phyloP scores from a whole-genome alignment of 192 early-diverging fungal genomes.

The Rhizoclosmatium globosum region DNA sequence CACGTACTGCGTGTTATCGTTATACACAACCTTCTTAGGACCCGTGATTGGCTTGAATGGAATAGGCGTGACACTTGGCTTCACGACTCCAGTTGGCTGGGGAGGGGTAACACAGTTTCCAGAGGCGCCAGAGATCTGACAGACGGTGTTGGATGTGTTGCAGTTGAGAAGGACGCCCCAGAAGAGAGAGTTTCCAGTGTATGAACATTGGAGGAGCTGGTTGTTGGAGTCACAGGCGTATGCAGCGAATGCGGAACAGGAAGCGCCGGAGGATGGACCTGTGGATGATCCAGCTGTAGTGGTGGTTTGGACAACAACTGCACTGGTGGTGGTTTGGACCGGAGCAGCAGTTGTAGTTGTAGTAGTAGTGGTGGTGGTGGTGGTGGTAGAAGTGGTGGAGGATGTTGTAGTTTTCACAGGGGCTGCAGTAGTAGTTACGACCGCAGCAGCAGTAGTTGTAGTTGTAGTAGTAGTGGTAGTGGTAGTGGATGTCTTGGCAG shows the following conservation, averaged over 20 bases:
- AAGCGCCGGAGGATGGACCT: background rate
- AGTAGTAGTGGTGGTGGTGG: background rate
- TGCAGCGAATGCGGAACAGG: slow-evolving; percentile 2
- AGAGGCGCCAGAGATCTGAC: background rate
- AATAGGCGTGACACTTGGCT: background rate
- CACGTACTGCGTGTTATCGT: slow-evolving; percentile 40
- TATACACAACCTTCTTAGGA: slow-evolving; percentile 45
- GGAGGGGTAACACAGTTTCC: slow-evolving; percentile 15
- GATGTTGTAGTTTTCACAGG: background rate
- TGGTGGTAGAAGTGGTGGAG: background rate
- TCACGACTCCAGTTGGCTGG: background rate
- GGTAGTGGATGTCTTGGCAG: background rate
- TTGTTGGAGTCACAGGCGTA: slow-evolving; percentile 12
- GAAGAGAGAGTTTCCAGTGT: background rate
- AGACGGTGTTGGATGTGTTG: background rate
- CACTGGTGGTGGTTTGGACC: background rate
- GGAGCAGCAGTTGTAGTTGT: background rate
- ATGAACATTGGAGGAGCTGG: background rate
- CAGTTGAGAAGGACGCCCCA: background rate
- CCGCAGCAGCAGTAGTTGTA: background rate
- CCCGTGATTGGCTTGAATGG: background rate
- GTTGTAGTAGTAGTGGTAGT: background rate
- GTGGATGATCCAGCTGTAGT: background rate
- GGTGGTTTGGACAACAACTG: too few relatives aligned
- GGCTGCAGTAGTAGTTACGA: background rate